These are phyloP conservation scores for Ramaria rubella DNA, from an alignment of 768 basidiomycete species.

Conservation along the genomic window DNA sequence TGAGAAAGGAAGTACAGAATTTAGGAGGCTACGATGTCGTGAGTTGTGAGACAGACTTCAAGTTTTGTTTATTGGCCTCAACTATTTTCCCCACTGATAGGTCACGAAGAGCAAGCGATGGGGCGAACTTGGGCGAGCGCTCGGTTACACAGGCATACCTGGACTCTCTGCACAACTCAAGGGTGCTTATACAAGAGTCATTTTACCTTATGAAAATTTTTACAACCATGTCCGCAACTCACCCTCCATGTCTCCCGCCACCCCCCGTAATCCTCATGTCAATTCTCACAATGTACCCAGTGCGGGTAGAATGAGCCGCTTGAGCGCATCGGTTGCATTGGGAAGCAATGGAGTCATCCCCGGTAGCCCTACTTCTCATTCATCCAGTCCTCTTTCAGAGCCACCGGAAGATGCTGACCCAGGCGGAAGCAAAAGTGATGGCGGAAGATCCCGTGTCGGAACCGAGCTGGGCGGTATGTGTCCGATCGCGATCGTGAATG, in stretches of 20 bases:
- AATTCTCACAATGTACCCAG: slow-evolving; percentile 7
- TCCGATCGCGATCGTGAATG: too few species aligned
- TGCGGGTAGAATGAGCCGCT: slow-evolving; percentile 33
- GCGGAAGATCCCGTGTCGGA: slow-evolving; percentile 6
- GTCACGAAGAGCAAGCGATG: slow-evolving; percentile 82
- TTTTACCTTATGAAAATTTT: slow-evolving; percentile 94
- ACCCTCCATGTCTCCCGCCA: slow-evolving; percentile 36
- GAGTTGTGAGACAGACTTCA: too few species aligned
- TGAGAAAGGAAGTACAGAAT: slow-evolving; percentile 87
- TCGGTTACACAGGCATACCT: slow-evolving; percentile 78
- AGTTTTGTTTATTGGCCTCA: slow-evolving; percentile 1
- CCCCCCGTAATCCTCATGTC: slow-evolving; percentile 13
- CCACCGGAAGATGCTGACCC: slow-evolving; percentile 70
- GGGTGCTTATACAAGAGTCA: slow-evolving; percentile 83
- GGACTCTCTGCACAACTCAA: slow-evolving; percentile 84
- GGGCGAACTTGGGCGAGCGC: slow-evolving; percentile 74
- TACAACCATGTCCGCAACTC: slow-evolving; percentile 68
- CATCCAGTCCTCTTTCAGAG: slow-evolving; percentile 74
- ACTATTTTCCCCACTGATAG: slow-evolving; percentile 34
- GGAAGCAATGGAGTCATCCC: slow-evolving; percentile 47
- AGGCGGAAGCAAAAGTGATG: slow-evolving; percentile 44
- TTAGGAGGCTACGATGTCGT: slow-evolving; percentile 85
- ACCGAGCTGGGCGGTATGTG: slow-evolving; percentile 1
- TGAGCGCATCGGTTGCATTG: background rate
- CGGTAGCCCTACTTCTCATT: slow-evolving; percentile 68